Base-by-base conservation (phyloP, 345 rosid species). In the Mercurialis annua region DNA sequence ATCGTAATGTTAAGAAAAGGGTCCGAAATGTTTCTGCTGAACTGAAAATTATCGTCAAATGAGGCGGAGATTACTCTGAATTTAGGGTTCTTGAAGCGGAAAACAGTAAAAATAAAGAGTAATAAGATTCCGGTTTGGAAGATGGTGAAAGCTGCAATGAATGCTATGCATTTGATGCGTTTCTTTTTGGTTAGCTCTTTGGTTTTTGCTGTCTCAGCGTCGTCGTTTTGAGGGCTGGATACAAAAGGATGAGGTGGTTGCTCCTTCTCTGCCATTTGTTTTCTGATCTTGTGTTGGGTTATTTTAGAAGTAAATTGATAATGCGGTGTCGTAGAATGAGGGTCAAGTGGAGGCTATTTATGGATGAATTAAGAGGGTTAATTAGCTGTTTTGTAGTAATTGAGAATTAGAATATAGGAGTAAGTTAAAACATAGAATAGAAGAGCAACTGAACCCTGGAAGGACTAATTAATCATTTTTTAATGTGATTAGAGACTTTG, bases 91-190 rank as follows among this genome's bases (percentile, higher is more conserved):
- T 33, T 65, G 66, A 72, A 60, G 29, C 63, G 81, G 60, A 76
- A 27, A 20, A 73, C 74, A 46, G 61, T 20, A 29, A 55, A 6
- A 34, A 73, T 61, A 64, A 77, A 73, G 21, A 46, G 29, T 8
- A 77, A 63, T 57, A 66, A 14, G 27, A 61, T 49, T 10, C 43
- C 63, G 21, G 60, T 73, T 65, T 77, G 76, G 49, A 77, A 77
- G 16, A 77, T 54, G 21, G 70, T 21, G 11, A 77, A 77, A 26
- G 70, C 73, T 15, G 43, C 33, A n/a, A 69, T 52, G 60, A 64
- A 65, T 2, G 61, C 52, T 33, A 71, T 57, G 66, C 69, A 69
- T 52, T 68, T 77, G 38, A 36, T 65, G 58, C 80, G 51, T 64
- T 72, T 77, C 76, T 68, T 72, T 27, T 64, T 68, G 31, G 47